These are phyloP conservation scores for Microglena sp. DNA, from an alignment of 139 green algal species.

Conservation along the genomic window DNA sequence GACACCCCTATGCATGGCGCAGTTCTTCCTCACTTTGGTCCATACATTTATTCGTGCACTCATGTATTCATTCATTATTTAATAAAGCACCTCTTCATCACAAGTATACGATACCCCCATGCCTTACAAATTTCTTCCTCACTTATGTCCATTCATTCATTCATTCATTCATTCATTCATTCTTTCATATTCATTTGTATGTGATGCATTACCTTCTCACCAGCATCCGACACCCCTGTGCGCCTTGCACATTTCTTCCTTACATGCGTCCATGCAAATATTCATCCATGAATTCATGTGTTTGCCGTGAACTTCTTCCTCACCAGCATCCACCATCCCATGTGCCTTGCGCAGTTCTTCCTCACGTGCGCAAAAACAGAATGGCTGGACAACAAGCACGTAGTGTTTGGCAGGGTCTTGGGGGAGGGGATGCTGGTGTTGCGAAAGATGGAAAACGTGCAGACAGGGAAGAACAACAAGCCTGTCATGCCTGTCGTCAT, in stretches of 20 bases:
- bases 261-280: too few relatives aligned
- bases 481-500: slow-evolving; percentile 19
- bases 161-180: not conserved
- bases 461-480: slow-evolving; percentile 19
- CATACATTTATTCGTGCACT: too few relatives aligned
- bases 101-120: not conserved
- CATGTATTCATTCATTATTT: too few relatives aligned
- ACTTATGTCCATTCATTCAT: slow-evolving; percentile 1
- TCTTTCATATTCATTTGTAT: too few relatives aligned
- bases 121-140: not conserved
- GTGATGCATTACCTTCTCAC: too few relatives aligned
- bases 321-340: too few relatives aligned
- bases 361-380: slow-evolving; percentile 87
- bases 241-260: too few relatives aligned
- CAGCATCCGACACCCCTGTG: too few relatives aligned
- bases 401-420: slow-evolving; percentile 63
- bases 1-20: too few relatives aligned
- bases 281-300: too few relatives aligned
- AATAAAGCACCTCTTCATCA: not conserved
- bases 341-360: slow-evolving; percentile 82
- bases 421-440: slow-evolving; percentile 20
- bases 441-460: slow-evolving; percentile 20
- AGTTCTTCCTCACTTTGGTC: too few relatives aligned
- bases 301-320: too few relatives aligned
- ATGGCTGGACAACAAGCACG: slow-evolving; percentile 95